A percentile compares a stretch with the other conserved stretches of the same genome.
phyloP scores from a whole-genome alignment of 228 moss, liverwort and hornwort species.

The Sphagnum magellanicum region DNA sequence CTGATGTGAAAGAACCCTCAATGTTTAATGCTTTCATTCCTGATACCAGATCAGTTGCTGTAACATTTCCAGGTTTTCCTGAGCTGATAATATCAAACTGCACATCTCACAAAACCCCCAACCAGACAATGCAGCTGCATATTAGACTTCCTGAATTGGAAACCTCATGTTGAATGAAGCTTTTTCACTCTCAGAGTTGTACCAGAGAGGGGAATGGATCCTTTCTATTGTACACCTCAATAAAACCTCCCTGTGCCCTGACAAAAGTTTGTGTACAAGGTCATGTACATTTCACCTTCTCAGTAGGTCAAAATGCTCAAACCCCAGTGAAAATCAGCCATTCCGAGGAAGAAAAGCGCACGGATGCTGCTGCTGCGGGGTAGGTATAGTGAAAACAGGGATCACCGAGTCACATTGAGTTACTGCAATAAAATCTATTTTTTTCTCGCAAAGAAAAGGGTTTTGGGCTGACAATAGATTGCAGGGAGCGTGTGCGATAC shows the following conservation, averaged over 20 bases:
- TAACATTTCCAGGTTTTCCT: slow-evolving; percentile 47
- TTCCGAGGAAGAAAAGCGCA: too few relatives aligned
- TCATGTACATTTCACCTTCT: too few relatives aligned
- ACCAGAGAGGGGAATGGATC: slow-evolving; percentile 3
- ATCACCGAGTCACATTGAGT: not conserved
- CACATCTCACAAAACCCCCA: slow-evolving; percentile 6
- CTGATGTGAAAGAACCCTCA: slow-evolving; percentile 41
- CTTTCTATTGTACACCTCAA: not conserved
- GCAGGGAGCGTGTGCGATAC: not conserved
- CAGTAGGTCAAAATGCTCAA: too few relatives aligned
- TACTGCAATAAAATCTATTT: not conserved
- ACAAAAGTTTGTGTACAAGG: too few relatives aligned
- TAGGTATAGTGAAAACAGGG: not conserved
- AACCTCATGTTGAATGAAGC: not conserved
- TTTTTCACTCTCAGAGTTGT: not conserved
- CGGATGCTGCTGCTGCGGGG: too few relatives aligned
- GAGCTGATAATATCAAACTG: slow-evolving; percentile 79
- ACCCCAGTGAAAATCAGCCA: too few relatives aligned
- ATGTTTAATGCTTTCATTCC: slow-evolving; percentile 69
- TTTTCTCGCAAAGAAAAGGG: not conserved
- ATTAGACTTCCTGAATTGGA: too few relatives aligned
- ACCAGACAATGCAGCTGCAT: not conserved
- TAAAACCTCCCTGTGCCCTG: not conserved
- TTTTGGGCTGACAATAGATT: not conserved
- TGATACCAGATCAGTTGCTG: slow-evolving; percentile 53